Conservation (phyloP, 257 asterid species). For the Solanum chaucha region DNA sequence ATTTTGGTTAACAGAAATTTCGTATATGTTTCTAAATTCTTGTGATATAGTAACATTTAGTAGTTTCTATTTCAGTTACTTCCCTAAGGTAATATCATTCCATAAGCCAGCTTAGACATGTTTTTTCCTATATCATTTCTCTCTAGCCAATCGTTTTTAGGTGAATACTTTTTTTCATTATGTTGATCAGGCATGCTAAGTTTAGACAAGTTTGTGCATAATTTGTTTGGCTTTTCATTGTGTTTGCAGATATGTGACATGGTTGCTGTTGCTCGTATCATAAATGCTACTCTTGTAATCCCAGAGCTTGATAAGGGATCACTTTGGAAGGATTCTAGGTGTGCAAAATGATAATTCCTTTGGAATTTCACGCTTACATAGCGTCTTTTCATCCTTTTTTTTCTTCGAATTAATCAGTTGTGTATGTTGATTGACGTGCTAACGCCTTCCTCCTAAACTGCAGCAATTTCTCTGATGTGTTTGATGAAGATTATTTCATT, state of each 20-base stretch:
- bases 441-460: constrained; percentile 11
- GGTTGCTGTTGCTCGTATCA: constrained; percentile 93
- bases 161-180: too few species aligned
- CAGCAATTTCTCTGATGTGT: constrained; percentile 94
- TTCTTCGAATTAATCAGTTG: neutral
- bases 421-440: neutral
- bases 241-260: constrained; percentile 81
- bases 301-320: constrained; percentile 93
- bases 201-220: too few species aligned
- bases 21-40: neutral
- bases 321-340: constrained; percentile 95
- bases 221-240: neutral
- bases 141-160: too few species aligned
- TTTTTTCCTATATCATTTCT: neutral
- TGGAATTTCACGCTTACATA: neutral
- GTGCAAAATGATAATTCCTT: neutral
- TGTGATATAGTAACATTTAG: too few species aligned
- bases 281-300: constrained; percentile 92
- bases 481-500: constrained; percentile 73
- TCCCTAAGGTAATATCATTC: neutral
- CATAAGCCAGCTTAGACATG: neutral
- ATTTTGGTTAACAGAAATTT: neutral
- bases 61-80: neutral
- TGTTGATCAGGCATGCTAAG: too few species aligned
- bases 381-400: neutral